phyloP scores from a whole-genome alignment of 176 grass and related monocot species.

The Melocanna baccifera region DNA sequence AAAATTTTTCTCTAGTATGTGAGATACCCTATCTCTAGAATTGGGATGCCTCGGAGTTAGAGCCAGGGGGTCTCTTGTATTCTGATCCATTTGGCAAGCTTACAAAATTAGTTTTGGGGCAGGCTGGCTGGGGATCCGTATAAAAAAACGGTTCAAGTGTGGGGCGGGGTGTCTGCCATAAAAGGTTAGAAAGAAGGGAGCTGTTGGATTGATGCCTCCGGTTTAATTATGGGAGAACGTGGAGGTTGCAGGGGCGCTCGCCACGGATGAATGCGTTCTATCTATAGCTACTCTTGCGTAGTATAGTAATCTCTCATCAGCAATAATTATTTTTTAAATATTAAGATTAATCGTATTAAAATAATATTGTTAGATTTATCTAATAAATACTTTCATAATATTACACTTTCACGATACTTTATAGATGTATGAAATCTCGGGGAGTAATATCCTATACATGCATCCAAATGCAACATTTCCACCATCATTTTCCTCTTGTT shows the following conservation, averaged over 20 bases:
- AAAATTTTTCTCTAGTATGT: not conserved
- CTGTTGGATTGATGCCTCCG: constrained; percentile 62
- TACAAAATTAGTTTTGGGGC: constrained; percentile 32
- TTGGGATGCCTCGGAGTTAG: constrained; percentile 19
- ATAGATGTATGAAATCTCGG: no score
- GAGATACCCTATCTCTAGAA: not conserved
- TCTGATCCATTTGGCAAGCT: constrained; percentile 47
- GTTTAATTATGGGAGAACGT: constrained; percentile 40
- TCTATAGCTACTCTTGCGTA: not conserved
- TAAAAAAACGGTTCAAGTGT: constrained; percentile 44
- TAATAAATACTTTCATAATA: no score
- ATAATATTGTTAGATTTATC: no score
- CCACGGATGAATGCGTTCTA: not conserved
- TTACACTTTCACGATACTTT: no score
- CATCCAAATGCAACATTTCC: not conserved
- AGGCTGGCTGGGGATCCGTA: constrained; percentile 39
- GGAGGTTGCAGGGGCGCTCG: constrained; percentile 14
- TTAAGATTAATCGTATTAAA: no score
- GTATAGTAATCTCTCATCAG: no score
- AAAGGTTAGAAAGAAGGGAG: constrained; percentile 36
- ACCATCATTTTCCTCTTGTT: not conserved
- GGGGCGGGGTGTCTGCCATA: constrained; percentile 39
- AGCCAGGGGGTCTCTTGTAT: not conserved
- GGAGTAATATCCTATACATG: no score
- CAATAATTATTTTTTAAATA: no score